A percentile compares a stretch with the other conserved stretches of the same genome.
phyloP scores from a whole-genome alignment of 768 basidiomycete species.

The Kwoniella pini region DNA sequence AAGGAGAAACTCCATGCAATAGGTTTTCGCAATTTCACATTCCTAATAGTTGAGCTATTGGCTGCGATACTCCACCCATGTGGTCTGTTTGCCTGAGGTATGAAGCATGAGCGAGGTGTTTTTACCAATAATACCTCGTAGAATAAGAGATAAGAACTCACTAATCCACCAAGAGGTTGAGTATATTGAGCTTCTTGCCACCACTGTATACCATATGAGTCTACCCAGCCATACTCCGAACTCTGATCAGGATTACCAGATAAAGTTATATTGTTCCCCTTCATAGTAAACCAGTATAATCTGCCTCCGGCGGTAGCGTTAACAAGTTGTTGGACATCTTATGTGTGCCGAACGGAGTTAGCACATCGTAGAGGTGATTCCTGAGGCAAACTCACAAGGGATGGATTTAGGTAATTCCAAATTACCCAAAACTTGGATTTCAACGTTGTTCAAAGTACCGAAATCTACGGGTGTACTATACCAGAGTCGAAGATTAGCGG shows the following conservation, averaged over 20 bases:
- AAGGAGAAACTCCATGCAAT: constrained; percentile 63
- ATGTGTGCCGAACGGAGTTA: not conserved
- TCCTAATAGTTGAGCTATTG: constrained; percentile 57
- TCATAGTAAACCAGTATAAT: constrained; percentile 60
- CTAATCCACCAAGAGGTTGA: constrained; percentile 63
- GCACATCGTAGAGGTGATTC: not conserved
- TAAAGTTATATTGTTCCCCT: constrained; percentile 64
- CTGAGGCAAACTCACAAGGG: constrained; percentile 5
- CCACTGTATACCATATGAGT: constrained; percentile 61
- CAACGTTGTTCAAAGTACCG: constrained; percentile 10
- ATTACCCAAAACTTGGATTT: constrained; percentile 16
- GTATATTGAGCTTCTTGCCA: constrained; percentile 57
- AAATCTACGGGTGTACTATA: constrained; percentile 10
- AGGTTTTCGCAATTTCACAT: constrained; percentile 42
- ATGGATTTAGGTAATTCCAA: constrained; percentile 16
- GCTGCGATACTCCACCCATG: not conserved
- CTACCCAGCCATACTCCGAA: constrained; percentile 66
- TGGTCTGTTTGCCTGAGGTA: constrained; percentile 4
- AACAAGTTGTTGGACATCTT: constrained; percentile 11
- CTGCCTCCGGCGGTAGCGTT: constrained; percentile 16
- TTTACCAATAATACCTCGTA: not conserved
- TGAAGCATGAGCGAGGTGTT: not conserved
- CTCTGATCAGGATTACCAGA: constrained; percentile 60
- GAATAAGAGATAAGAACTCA: constrained; percentile 15
- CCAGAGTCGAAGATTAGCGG: not conserved